These are phyloP conservation scores for Rhodomyrtus tomentosa DNA, from an alignment of 345 rosid species.

Conservation along the genomic window DNA sequence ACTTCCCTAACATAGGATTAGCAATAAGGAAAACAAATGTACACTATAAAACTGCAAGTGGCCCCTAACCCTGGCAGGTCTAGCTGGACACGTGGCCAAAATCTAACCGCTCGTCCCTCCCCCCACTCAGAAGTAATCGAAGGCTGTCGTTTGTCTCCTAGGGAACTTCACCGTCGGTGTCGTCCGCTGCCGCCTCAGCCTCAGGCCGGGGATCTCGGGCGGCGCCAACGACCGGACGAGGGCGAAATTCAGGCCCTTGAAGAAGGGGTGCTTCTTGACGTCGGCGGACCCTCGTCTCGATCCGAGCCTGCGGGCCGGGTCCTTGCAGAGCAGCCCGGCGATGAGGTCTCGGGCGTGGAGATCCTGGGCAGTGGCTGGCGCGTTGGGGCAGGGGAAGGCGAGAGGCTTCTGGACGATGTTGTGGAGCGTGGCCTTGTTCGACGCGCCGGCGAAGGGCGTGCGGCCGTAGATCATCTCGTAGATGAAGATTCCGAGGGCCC, in stretches of 20 bases:
- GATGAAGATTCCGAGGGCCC: constrained; percentile 77
- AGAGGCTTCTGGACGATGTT: constrained; percentile 61
- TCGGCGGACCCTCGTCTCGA: constrained; percentile 81
- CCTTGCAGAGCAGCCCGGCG: constrained; percentile 54
- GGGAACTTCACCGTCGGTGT: constrained; percentile 12
- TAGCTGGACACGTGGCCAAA: constrained; percentile 22
- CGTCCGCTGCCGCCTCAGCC: constrained; percentile 18
- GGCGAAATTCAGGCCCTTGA: constrained; percentile 73
- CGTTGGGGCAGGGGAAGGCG: constrained; percentile 36
- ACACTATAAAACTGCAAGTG: neutral
- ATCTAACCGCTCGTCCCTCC: neutral
- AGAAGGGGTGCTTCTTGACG: constrained; percentile 76
- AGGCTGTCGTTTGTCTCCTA: constrained; percentile 27
- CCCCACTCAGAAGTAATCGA: constrained; percentile 50
- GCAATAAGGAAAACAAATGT: neutral
- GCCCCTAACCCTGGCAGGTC: constrained; percentile 27
- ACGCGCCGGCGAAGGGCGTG: constrained; percentile 72
- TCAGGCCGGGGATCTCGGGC: constrained; percentile 48
- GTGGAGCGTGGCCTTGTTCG: constrained; percentile 78
- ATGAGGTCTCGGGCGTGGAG: constrained; percentile 65
- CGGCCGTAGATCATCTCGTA: constrained; percentile 82
- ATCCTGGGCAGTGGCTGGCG: constrained; percentile 39
- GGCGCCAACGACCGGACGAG: constrained; percentile 63
- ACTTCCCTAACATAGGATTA: neutral
- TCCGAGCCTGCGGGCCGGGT: constrained; percentile 62